Base-by-base conservation (phyloP, 352 stramenopile species). In the Globisporangium echinulatum region DNA sequence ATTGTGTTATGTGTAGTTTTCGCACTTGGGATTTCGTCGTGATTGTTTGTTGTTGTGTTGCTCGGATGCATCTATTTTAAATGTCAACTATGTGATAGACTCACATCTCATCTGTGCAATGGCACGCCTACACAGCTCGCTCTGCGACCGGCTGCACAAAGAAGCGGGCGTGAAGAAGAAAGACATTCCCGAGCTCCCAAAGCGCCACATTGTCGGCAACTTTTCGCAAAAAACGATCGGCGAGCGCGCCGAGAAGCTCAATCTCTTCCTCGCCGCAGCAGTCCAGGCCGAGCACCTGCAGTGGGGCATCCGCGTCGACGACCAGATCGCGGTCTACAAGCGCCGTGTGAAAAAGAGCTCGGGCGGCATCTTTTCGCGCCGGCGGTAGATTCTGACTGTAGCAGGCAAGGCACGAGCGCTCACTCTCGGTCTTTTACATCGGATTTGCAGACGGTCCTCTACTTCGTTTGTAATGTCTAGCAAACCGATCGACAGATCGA, bases 311-410 rank as follows among this genome's bases (percentile, higher is more conserved):
- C 83, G 82, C 44, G 82, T 95, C 49, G 85, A 95, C 63, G 83
- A 95, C 69, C 79, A 88, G 58, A 93, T 93, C 51, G 82, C 83
- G 39, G 85, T 95, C 15, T 95, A 95, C 80, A 95, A 95, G 77
- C 85, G 83, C 50, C 83, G 85, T 55, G 86, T 93, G 62, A 95
- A 95, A 77, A 63, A 52, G 52, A 52, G 47, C 56, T 55, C 57
- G 50, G 68, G 69, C 54, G 75, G 70, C 61, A 69, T 92, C 48
- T 92, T 92, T 61, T 82, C 71, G 47, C 82, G 79, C 61, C 75
- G 79, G 70, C 75, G 78, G 78, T 92, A 88, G 77, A 63, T 52
- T 10, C 39, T 43, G 39, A 43, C 39, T 13, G 39, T 43, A 11
- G 39, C 39, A 11, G 39, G 1, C 39, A 8, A 43, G 39, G 39